A percentile compares a stretch with the other conserved stretches of the same genome.
Conservation (phyloP, 2,329 filamentous ascomycete species). For the Coniochaeta ligniaria region DNA sequence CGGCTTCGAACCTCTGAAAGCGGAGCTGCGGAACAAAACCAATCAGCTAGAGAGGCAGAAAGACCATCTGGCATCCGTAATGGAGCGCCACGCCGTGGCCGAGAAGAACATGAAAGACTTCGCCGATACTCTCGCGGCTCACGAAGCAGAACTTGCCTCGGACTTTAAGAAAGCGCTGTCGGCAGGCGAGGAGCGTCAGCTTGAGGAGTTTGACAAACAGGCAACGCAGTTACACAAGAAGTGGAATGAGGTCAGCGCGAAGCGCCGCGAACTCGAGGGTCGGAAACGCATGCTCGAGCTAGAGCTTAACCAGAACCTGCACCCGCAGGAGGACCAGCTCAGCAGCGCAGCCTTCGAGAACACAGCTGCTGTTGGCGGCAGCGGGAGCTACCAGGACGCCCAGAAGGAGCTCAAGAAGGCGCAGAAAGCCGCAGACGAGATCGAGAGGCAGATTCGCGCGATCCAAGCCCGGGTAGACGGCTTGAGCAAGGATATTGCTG, state of each 20-base stretch:
- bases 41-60: constrained; percentile 66
- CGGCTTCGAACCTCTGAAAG: constrained; percentile 71
- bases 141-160: constrained; percentile 72
- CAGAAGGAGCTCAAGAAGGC: constrained; percentile 76
- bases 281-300: constrained; percentile 79
- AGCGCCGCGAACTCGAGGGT: constrained; percentile 69
- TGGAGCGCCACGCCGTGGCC: constrained; percentile 57
- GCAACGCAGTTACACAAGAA: constrained; percentile 71
- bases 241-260: constrained; percentile 66
- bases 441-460: constrained; percentile 64
- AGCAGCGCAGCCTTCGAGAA: constrained; percentile 68
- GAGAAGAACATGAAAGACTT: constrained; percentile 70
- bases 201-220: constrained; percentile 62
- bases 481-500: constrained; percentile 40
- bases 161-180: constrained; percentile 91
- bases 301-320: constrained; percentile 82
- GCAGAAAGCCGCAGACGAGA: constrained; percentile 56
- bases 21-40: constrained; percentile 71
- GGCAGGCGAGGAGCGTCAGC: constrained; percentile 70
- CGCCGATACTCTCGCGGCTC: constrained; percentile 65
- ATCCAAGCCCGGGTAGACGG: constrained; percentile 65
- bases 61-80: constrained; percentile 66
- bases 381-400: constrained; percentile 66
- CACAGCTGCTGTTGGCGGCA: constrained; percentile 46
- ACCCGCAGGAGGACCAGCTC: constrained; percentile 80